Percentiles rank a stretch among this genome's conserved stretches.
These are phyloP conservation scores for Lepraria neglecta DNA, from an alignment of 495 filamentous ascomycete species.

Conservation along the genomic window DNA sequence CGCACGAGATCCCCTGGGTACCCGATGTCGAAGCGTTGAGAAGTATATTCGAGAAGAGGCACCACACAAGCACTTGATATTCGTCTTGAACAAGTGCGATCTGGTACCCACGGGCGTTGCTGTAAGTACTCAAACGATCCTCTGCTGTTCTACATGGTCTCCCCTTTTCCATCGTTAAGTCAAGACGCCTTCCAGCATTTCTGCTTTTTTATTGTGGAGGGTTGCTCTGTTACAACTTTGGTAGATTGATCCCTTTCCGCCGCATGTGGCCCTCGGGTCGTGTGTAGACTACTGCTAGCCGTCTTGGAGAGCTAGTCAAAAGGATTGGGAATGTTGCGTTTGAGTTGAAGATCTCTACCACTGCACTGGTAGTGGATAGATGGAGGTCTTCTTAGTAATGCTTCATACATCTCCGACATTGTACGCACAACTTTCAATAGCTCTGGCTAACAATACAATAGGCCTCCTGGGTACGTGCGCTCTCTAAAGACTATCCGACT, in stretches of 20 bases:
- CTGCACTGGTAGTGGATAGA: conserved; percentile 40
- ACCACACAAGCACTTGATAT: conserved; percentile 89
- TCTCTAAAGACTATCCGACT: conserved; percentile 84
- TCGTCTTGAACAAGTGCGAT: conserved; percentile 93
- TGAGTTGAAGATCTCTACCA: conserved; percentile 74
- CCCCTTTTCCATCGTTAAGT: conserved; percentile 73
- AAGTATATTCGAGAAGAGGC: conserved; percentile 91
- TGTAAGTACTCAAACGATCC: conserved; percentile 57
- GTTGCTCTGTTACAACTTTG: conserved; percentile 96
- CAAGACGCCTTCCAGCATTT: conserved; percentile 74
- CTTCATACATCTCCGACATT: conserved; percentile 65
- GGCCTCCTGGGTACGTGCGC: conserved; percentile 76
- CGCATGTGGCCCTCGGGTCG: conserved; percentile 50
- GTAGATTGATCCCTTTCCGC: conserved; percentile 76
- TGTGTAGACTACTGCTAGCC: conserved; percentile 60
- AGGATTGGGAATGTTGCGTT: conserved; percentile 62
- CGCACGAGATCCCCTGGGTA: conserved; percentile 84
- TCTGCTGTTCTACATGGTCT: conserved; percentile 21
- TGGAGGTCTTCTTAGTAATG: conserved; percentile 97
- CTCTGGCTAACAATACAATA: conserved; percentile 45
- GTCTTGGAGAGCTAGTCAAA: conserved; percentile 69
- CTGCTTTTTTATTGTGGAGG: conserved; percentile 54
- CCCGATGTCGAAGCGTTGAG: conserved; percentile 75
- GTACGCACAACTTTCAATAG: conserved; percentile 16
- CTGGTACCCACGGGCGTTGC: conserved; percentile 88